Evolutionary conservation across 129 eudicot species (phyloP), one percentile per base, ranked within the genome.

Genomic region (Escallonia herrerae): DNA sequence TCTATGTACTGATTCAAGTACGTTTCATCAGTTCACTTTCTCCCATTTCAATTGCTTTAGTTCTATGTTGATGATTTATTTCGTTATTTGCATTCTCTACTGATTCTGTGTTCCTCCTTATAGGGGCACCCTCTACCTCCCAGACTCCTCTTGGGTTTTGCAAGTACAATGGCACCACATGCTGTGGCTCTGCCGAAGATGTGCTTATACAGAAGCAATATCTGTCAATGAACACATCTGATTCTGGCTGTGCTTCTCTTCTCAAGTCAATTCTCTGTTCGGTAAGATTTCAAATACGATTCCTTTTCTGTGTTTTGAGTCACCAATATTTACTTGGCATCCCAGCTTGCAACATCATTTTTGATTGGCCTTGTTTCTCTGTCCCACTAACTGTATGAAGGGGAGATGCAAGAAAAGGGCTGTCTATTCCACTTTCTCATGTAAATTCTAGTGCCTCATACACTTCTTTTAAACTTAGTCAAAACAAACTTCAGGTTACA

Each of bases 1-100:
- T 37, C 40, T 83, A 12, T 77, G 87, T 62, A 74, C 83, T 14
- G 75, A 82, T 70, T 82, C 75, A 53, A 74, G 87, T 82, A 80
- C 39, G 63, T 44, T 42, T 5, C 3, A 53, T 14, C 14, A 53
- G 46, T 40, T 63, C 9, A 42, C 10, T 37, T 5, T 37, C 43
- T 0, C 43, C 46, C 13, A 11, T 51, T 3, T 51, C 56, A 8
- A 51, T 11, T 11, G n/a, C 12, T n/a, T 51, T 51, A n/a, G 56
- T 51, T 51, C 12, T 1, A 7, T 49, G 11, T 49, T 49, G 9
- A 49, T 49, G 54, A 8, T 49, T 3, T 49, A 49, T 11, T 49
- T 49, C 54, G 9, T 6, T 7, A 7, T 49, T 49, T 8, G 10
- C 22, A 53, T 53, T 53, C 58, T 53, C 0, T 4, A 11, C 1